Evolutionary conservation across 306 rosid genomes (phyloP), one percentile per base, ranked within the genome.

Genomic region (Cucumis melo): DNA sequence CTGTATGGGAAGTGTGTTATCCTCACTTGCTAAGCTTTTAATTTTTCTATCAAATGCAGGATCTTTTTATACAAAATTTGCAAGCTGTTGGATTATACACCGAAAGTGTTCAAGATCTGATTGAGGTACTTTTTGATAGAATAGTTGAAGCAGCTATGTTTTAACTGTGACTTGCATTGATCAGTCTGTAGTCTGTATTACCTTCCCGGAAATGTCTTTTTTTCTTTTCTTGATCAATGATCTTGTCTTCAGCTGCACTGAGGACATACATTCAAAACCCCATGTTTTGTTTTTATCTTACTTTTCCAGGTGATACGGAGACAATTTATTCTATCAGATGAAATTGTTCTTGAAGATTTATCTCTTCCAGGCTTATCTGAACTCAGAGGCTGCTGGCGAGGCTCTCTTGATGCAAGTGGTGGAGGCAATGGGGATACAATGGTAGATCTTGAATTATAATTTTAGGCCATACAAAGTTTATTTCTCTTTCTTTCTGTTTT

Each of bases 401-500:
- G 97, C 74, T 94, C 95, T 87, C 91, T 94, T 75, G 88, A 87
- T 82, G 98, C 98, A 41, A 90, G 93, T 79, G 98, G 98, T 38
- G 98, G 98, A 59, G 96, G 98, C 84, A 90, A 91, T 82, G 98
- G 93, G 75, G 98, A 94, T 85, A 94, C 98, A 55, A 81, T 85
- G 96, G 98, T 94, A 86, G 72, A 82, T 51, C 63, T 71, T 56
- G 34, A 29, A 13, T 85, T 73, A 80, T 82, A 66, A 21, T 50
- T 64, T 64, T 42, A 12, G 70, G 39, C 32, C 54, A 39, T 55
- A 12, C 23, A 34, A 73, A 27, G 76, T 50, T 50, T 32, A 17
- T 51, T 73, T 29, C 44, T 17, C 29, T 75, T 63, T 63, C 70
- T 34, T 75, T 75, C 36, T 10, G 41, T 17, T 23, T 75, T 39